Base-by-base conservation (phyloP, 306 rosid species). In the Biancaea sappan region DNA sequence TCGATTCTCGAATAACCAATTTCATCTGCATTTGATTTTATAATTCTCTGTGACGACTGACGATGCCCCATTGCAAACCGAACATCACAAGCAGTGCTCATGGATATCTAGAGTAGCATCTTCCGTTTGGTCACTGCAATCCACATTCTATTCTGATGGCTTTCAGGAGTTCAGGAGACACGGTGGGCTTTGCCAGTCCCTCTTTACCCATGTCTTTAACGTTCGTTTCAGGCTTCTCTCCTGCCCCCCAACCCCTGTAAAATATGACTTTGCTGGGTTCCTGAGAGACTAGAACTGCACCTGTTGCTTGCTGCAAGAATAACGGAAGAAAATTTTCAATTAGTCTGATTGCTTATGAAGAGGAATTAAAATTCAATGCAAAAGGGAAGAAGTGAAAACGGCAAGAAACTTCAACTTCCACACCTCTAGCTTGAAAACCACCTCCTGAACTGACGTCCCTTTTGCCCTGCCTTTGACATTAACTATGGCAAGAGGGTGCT, bases 91-190 rank as follows among this genome's bases (percentile, higher is more conserved):
- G 44, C 29, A 59, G 37, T 11, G 34, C 35, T 31, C 63, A 54
- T 29, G 70, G 66, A 71, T 44, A 44, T 9, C 11, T 69, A 48
- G 66, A 73, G 57, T 50, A 59, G 75, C 56, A 37, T 57, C 74
- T 74, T 78, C 69, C 61, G 72, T 64, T 37, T 18, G 64, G 64
- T 72, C 63, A 72, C 79, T 58, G 84, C 71, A 94, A 79, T 38
- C 98, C 98, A 74, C 98, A 91, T 75, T 94, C 98, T 8, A 85
- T 38, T 79, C 90, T 91, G 80, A 94, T 91, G 54, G 98, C 98
- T 31, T 86, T 90, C 89, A 88, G 82, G 60, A 94, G 90, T 79
- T 91, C 92, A 51, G 96, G 90, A 71, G 94, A 86, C 16, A 89
- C 81, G 26, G 13, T 34, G 22, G 72, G 87, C 60, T 52, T 79